Percentiles rank a stretch among this genome's conserved stretches.
These are phyloP conservation scores for Macrolepiota fuliginosa DNA, from an alignment of 768 basidiomycete species.

Conservation along the genomic window DNA sequence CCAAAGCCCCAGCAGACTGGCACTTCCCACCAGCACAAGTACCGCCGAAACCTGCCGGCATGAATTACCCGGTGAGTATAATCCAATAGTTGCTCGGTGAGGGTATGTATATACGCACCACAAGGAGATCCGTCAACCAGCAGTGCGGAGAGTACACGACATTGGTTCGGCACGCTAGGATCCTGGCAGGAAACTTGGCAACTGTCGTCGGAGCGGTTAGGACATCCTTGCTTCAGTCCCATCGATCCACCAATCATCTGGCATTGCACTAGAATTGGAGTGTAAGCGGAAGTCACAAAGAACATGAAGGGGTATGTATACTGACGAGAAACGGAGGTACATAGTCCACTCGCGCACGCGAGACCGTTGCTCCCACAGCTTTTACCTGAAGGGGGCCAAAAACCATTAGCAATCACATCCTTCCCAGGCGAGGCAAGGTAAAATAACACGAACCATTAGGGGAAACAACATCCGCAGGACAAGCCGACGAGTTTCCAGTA, in stretches of 20 bases:
- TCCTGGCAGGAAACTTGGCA: constrained; percentile 84
- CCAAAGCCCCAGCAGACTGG: constrained; percentile 52
- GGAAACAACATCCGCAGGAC: constrained; percentile 61
- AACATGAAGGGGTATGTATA: constrained; percentile 18
- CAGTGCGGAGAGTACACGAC: constrained; percentile 65
- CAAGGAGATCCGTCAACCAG: constrained; percentile 85
- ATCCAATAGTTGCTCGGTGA: background rate
- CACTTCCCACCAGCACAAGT: constrained; percentile 63
- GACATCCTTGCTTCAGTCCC: constrained; percentile 65
- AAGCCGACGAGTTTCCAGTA: constrained; percentile 69
- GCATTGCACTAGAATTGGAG: constrained; percentile 60
- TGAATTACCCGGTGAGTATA: background rate
- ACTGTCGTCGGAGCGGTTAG: constrained; percentile 55
- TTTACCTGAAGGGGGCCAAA: constrained; percentile 38
- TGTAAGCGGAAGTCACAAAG: constrained; percentile 16
- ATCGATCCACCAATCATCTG: constrained; percentile 69
- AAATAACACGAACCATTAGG: constrained; percentile 53
- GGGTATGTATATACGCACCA: constrained; percentile 41
- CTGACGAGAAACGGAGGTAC: constrained; percentile 71
- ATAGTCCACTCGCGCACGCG: constrained; percentile 74
- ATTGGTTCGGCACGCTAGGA: constrained; percentile 56
- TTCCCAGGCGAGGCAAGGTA: constrained; percentile 1
- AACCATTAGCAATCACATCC: background rate
- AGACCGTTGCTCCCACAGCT: constrained; percentile 64
- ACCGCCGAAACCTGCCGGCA: constrained; percentile 61